These are phyloP conservation scores for Solanum sparsipilum DNA, from an alignment of 257 asterid genomes.

Conservation along the genomic window DNA sequence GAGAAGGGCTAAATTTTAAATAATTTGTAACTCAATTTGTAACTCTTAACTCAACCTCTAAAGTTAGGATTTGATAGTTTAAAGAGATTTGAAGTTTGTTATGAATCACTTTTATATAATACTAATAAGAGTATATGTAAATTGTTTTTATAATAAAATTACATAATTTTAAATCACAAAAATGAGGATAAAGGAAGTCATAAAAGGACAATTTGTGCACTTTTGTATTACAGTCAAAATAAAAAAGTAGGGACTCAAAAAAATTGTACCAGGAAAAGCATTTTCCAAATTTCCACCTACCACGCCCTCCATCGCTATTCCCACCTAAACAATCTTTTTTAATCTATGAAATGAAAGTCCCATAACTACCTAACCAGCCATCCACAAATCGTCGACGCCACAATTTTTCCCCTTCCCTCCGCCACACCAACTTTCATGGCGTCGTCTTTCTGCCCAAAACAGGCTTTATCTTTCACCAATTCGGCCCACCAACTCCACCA, in stretches of 20 bases:
- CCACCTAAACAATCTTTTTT: neutral
- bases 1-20: no score
- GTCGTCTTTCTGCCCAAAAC: constrained; percentile 33
- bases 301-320: neutral
- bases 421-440: constrained; percentile 9
- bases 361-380: neutral
- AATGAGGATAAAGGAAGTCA: no score
- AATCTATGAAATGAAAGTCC: neutral
- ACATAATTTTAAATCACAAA: no score
- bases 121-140: no score
- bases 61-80: neutral
- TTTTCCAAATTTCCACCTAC: constrained; percentile 4
- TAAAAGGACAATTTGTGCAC: no score
- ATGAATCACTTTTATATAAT: no score
- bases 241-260: neutral
- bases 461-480: constrained; percentile 19
- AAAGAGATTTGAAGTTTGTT: neutral
- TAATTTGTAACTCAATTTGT: no score
- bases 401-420: neutral
- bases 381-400: constrained; percentile 17
- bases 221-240: neutral
- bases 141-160: no score
- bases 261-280: neutral
- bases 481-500: constrained; percentile 10
- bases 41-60: neutral